A percentile compares a stretch with the other conserved stretches of the same genome.
phyloP scores from a whole-genome alignment of 768 basidiomycete species.

The Psilocybe subaeruginosa region DNA sequence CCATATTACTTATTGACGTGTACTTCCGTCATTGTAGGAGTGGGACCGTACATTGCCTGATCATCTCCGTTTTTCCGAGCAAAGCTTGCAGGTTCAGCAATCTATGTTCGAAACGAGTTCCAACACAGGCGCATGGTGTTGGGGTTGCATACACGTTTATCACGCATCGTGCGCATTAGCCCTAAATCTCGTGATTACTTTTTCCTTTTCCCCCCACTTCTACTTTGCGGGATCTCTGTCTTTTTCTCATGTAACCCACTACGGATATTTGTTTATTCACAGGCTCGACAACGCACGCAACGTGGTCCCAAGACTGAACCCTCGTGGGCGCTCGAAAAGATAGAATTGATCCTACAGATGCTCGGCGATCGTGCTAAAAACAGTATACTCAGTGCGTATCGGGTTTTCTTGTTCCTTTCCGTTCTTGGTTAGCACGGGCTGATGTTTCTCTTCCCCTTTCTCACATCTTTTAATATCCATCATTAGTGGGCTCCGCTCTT shows the following conservation, averaged over 20 bases:
- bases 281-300: slow-evolving; percentile 44
- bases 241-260: slow-evolving; percentile 13
- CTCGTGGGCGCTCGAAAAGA: slow-evolving; percentile 44
- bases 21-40: slow-evolving; percentile 37
- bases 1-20: slow-evolving; percentile 14
- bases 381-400: slow-evolving; percentile 44
- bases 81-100: slow-evolving; percentile 68
- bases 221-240: slow-evolving; percentile 8
- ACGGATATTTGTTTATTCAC: slow-evolving; percentile 18
- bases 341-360: slow-evolving; percentile 49
- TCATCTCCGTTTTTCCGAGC: slow-evolving; percentile 70
- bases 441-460: slow-evolving; percentile 9
- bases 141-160: slow-evolving; percentile 72
- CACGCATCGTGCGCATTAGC: slow-evolving; percentile 71
- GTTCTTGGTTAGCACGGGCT: slow-evolving; percentile 8
- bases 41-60: slow-evolving; percentile 74
- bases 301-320: slow-evolving; percentile 39
- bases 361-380: slow-evolving; percentile 54
- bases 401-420: slow-evolving; percentile 9
- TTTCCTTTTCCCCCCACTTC: slow-evolving; percentile 12
- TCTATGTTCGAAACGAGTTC: slow-evolving; percentile 82
- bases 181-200: slow-evolving; percentile 58
- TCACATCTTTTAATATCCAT: slow-evolving; percentile 15
- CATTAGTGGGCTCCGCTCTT: slow-evolving; percentile 56
- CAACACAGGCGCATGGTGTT: slow-evolving; percentile 83